These are phyloP conservation scores for Chiua virens DNA, from an alignment of 768 basidiomycete species.

Conservation along the genomic window DNA sequence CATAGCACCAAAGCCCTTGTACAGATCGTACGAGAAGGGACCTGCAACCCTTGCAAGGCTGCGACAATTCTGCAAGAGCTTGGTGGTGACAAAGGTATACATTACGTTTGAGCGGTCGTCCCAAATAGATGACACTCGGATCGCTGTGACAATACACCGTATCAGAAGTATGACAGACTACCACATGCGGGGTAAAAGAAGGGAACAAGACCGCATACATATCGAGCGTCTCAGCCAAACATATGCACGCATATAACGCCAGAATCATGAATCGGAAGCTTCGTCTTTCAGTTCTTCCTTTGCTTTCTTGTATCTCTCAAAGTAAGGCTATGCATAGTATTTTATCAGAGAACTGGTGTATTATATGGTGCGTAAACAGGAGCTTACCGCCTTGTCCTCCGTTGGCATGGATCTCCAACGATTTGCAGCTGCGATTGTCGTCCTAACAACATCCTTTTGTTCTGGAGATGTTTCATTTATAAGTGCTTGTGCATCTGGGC, in stretches of 20 bases:
- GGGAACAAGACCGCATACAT: constrained; percentile 5
- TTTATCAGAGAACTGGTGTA: background rate
- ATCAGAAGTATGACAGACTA: constrained; percentile 6
- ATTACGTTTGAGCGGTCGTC: background rate
- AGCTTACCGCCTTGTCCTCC: constrained; percentile 33
- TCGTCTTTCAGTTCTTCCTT: constrained; percentile 13
- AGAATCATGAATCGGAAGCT: constrained; percentile 6
- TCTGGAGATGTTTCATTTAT: constrained; percentile 6
- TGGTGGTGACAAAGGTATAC: constrained; percentile 2
- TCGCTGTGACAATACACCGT: constrained; percentile 10
- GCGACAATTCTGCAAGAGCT: no score
- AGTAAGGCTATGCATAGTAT: constrained; percentile 21
- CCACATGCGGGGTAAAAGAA: background rate
- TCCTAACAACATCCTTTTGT: background rate
- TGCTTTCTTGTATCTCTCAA: constrained; percentile 14
- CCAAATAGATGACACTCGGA: constrained; percentile 2
- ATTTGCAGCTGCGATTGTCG: constrained; percentile 16
- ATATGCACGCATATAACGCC: background rate
- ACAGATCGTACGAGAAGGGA: no score
- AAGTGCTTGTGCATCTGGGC: constrained; percentile 15
- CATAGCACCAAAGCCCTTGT: no score
- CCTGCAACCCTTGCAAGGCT: no score
- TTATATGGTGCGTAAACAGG: background rate
- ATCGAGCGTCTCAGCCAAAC: background rate
- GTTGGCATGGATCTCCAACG: constrained; percentile 33